A percentile compares a stretch with the other conserved stretches of the same genome.
Conservation (phyloP, 2,329 filamentous ascomycete genomes). For the Curvularia eragrostidis region DNA sequence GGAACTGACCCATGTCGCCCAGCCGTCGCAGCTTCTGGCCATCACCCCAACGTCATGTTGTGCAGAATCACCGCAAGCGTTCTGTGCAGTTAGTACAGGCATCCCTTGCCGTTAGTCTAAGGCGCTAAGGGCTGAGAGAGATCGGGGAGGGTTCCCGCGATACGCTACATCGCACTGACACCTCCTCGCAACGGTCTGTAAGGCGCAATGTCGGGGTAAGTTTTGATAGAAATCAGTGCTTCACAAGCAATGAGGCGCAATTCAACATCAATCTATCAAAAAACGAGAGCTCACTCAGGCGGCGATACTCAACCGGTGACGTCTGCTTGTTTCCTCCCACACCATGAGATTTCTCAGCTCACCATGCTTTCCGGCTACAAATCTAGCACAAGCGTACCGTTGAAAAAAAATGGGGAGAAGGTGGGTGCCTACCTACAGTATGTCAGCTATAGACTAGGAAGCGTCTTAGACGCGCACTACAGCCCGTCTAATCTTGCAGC, state of each 20-base stretch:
- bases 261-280: no score
- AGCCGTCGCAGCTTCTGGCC: conserved; percentile 9
- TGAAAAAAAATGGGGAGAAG: background rate
- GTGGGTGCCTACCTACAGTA: background rate
- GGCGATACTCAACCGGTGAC: background rate
- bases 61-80: conserved; percentile 11
- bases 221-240: background rate
- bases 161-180: background rate
- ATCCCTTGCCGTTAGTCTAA: background rate
- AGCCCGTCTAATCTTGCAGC: conserved; percentile 1
- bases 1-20: conserved; percentile 10
- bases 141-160: conserved; percentile 8
- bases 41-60: conserved; percentile 11
- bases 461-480: background rate
- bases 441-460: conserved; percentile 1
- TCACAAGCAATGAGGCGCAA: background rate
- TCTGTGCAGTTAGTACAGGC: conserved; percentile 3
- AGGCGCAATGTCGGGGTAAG: background rate
- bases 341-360: background rate
- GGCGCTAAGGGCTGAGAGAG: background rate
- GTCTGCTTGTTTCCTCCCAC: background rate
- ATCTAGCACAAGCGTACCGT: conserved; percentile 9
- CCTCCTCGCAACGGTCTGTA: background rate
- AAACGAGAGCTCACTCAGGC: background rate
- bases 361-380: background rate